Base-by-base conservation (phyloP, 1,139 yeast species). In the Meyerozyma elateridarum region DNA sequence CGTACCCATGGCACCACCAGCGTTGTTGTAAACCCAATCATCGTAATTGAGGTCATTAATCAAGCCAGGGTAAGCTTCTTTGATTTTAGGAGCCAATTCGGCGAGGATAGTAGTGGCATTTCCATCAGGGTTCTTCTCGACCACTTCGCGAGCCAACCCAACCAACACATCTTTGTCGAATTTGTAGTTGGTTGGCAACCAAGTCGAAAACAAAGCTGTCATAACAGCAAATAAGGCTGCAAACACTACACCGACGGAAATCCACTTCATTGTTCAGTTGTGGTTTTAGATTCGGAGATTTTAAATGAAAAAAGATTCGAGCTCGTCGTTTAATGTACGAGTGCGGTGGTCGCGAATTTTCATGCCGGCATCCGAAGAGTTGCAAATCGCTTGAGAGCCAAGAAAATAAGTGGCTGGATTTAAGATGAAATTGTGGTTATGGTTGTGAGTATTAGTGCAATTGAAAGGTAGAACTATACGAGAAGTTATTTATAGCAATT, bases 1-100 rank as follows among this genome's bases (percentile, higher is more conserved):
- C 37, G 88, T 78, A 17, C 98, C 98, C 98, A 91, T 91, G 35
- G 98, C 97, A 45, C 96, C 95, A 35, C 98, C 98, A 6, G 98
- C 98, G 51, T 87, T 88, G 72, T 89, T 91, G 74, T 80, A 89
- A 33, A 91, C 80, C 97, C 97, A 91, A 47, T 88, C 91, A 31
- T 84, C 82, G 36, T 70, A 69, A 51, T 79, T 75, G 46, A 82
- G 67, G 39, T 76, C 78, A 54, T 83, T 85, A 57, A 88, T 74
- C 43, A 73, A 54, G 15, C 76, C 75, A 1, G 73, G 71, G 53
- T 89, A 91, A 35, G 68, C 75, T 2, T 59, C 67, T 46, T 79
- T 70, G 42, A 91, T 57, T 32, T 64, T 68, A 2, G 71, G 70
- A 19, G 85, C 75, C 40, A 91, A 66, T 22, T 73, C 80, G 15